These are phyloP conservation scores for Kluyveromyces sp. DNA, from an alignment of 1,139 yeast genomes.

Conservation along the genomic window DNA sequence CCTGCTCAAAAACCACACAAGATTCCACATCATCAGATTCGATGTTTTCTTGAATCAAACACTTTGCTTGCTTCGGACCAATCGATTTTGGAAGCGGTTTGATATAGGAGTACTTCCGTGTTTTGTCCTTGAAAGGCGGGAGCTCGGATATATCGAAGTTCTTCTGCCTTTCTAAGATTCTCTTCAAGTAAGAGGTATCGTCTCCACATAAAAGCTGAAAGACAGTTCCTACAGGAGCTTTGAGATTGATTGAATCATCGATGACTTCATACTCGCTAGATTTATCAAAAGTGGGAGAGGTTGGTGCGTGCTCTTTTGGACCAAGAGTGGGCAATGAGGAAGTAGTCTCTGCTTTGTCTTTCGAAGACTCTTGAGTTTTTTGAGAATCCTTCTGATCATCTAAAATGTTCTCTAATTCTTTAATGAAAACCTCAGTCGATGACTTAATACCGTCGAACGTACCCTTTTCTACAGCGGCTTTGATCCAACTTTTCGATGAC, in stretches of 20 bases:
- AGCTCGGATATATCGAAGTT: conserved; percentile 62
- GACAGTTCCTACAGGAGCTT: conserved; percentile 78
- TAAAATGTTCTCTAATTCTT: conserved; percentile 34
- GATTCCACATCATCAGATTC: conserved; percentile 56
- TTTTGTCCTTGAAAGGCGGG: conserved; percentile 40
- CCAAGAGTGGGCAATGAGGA: conserved; percentile 40
- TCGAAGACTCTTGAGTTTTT: conserved; percentile 12
- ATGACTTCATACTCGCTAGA: conserved; percentile 56
- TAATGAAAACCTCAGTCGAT: conserved; percentile 42
- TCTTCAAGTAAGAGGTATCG: conserved; percentile 51
- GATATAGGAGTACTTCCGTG: conserved; percentile 61
- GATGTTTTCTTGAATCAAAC: conserved; percentile 66
- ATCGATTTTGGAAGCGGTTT: conserved; percentile 80
- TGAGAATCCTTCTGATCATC: conserved; percentile 22
- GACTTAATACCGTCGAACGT: conserved; percentile 59
- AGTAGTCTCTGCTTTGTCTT: conserved; percentile 8
- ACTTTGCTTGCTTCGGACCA: conserved; percentile 92
- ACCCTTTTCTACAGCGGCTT: conserved; percentile 52
- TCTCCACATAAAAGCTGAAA: conserved; percentile 66
- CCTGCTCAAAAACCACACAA: conserved; percentile 53
- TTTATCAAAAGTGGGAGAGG: conserved; percentile 44
- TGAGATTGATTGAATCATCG: conserved; percentile 45
- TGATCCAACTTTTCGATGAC: conserved; percentile 50
- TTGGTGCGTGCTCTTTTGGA: conserved; percentile 51
- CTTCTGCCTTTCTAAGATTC: conserved; percentile 58